Conservation (phyloP, 2,329 filamentous ascomycete genomes). For the Calycina herbarum region DNA sequence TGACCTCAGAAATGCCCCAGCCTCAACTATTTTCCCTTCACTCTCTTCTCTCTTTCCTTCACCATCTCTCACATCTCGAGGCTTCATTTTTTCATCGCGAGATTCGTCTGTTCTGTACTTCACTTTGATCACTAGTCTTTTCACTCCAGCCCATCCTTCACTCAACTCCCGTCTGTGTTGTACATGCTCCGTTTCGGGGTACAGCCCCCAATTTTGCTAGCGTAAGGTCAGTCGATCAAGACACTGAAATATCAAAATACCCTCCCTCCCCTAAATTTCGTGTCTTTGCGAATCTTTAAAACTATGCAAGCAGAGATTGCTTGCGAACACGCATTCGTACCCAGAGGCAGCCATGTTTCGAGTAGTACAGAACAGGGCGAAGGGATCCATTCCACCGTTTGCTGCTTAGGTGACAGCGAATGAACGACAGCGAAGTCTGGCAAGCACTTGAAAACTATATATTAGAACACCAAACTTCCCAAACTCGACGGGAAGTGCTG, state of each 20-base stretch:
- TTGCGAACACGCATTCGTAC: not conserved
- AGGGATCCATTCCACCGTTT: constrained; percentile 13
- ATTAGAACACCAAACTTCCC: constrained; percentile 20
- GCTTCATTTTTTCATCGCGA: not conserved
- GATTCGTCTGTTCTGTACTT: not conserved
- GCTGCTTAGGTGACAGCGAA: constrained; percentile 24
- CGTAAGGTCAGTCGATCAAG: too few species aligned
- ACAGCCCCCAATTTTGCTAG: not conserved
- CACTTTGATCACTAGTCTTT: not conserved
- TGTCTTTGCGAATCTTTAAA: too few species aligned
- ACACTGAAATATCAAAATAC: too few species aligned
- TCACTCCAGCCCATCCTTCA: too few species aligned
- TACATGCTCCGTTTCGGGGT: not conserved
- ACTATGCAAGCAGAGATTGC: too few species aligned
- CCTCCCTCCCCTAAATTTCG: too few species aligned
- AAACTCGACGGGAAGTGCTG: constrained; percentile 18
- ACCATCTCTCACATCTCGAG: not conserved
- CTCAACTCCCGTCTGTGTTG: not conserved
- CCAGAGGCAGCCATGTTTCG: not conserved
- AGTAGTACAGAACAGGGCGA: not conserved
- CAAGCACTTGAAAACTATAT: constrained; percentile 20
- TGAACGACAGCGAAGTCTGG: constrained; percentile 24
- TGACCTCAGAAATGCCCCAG: not conserved
- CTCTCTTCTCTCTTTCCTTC: too few species aligned
- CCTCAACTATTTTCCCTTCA: too few species aligned